Conservation (phyloP, 345 rosid species). For the Physaria fendleri region DNA sequence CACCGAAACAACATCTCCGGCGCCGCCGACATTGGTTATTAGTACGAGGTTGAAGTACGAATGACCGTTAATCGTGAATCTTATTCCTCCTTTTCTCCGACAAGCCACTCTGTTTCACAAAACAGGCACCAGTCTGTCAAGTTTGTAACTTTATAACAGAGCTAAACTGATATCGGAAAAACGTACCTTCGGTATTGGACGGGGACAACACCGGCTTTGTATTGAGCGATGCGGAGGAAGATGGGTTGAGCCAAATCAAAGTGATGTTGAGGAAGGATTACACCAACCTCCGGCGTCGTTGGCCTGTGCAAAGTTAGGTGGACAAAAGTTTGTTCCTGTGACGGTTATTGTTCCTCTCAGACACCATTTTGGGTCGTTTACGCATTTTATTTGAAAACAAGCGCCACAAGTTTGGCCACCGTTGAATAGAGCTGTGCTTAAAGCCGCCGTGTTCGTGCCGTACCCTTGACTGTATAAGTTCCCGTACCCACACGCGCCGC, state of each 20-base stretch:
- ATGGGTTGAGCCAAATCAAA: conserved; percentile 79
- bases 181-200: conserved; percentile 60
- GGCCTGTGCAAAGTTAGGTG: conserved; percentile 67
- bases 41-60: conserved; percentile 59
- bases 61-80: conserved; percentile 63
- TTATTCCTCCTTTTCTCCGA: conserved; percentile 40
- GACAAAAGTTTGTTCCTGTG: conserved; percentile 83
- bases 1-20: conserved; percentile 45
- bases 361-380: conserved; percentile 59
- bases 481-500: conserved; percentile 87
- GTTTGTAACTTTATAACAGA: neutral
- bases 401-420: conserved; percentile 66
- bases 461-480: conserved; percentile 73
- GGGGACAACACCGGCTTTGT: conserved; percentile 69
- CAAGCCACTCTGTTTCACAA: conserved; percentile 42
- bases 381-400: conserved; percentile 62
- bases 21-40: conserved; percentile 51
- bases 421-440: conserved; percentile 78
- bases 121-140: neutral
- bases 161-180: neutral
- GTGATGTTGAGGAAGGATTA: conserved; percentile 72
- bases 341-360: conserved; percentile 48
- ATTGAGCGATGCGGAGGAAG: conserved; percentile 68
- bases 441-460: conserved; percentile 67
- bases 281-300: conserved; percentile 80